phyloP scores from a whole-genome alignment of 257 asterid genomes.

The Lycium ferocissimum region DNA sequence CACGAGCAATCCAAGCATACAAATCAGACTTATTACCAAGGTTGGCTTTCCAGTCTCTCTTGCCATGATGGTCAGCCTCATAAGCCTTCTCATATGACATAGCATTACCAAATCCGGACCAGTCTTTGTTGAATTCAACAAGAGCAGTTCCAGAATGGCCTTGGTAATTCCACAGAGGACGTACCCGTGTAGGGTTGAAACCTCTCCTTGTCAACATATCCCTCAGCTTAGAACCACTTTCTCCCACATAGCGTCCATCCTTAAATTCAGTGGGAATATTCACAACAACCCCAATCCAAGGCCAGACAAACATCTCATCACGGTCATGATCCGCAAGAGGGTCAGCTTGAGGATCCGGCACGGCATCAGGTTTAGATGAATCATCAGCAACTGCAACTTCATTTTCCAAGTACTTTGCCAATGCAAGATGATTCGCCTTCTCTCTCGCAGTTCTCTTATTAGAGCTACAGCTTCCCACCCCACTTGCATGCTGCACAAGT shows the following conservation, averaged over 20 bases:
- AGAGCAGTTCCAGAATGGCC: slow-evolving; percentile 84
- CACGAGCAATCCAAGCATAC: slow-evolving; percentile 91
- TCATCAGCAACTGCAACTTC: slow-evolving; percentile 48
- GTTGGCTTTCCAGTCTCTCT: slow-evolving; percentile 60
- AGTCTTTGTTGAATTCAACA: slow-evolving; percentile 68
- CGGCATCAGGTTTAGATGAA: slow-evolving; percentile 49
- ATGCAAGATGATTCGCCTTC: slow-evolving; percentile 72
- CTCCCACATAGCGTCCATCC: slow-evolving; percentile 65
- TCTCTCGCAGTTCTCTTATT: slow-evolving; percentile 63
- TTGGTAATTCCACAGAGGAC: slow-evolving; percentile 62
- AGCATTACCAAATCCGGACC: slow-evolving; percentile 83
- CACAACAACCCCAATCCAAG: slow-evolving; percentile 84
- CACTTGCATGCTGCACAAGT: slow-evolving; percentile 74
- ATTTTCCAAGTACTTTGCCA: slow-evolving; percentile 73
- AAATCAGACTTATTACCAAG: slow-evolving; percentile 53
- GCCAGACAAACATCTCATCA: slow-evolving; percentile 79
- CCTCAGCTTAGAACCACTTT: slow-evolving; percentile 65
- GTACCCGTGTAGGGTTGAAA: slow-evolving; percentile 68
- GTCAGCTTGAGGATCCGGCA: slow-evolving; percentile 52
- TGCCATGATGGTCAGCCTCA: slow-evolving; percentile 70
- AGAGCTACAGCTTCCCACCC: slow-evolving; percentile 60
- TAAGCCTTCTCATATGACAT: slow-evolving; percentile 77
- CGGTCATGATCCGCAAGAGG: slow-evolving; percentile 66
- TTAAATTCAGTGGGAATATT: slow-evolving; percentile 62
- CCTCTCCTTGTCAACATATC: slow-evolving; percentile 68